These are phyloP conservation scores for Guadua angustifolia DNA, from an alignment of 176 grass and related monocot genomes.

Conservation along the genomic window DNA sequence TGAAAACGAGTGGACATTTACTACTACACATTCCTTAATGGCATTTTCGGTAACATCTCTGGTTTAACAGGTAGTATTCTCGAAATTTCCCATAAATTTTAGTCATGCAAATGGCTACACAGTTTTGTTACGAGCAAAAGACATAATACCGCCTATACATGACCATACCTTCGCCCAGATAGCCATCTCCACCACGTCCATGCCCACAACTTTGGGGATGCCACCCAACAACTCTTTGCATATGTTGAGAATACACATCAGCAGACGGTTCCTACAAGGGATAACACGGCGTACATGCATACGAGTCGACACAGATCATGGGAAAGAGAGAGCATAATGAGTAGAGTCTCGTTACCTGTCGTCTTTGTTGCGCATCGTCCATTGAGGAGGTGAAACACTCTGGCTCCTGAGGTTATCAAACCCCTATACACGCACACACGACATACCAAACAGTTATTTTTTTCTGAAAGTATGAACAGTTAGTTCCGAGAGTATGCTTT, in stretches of 20 bases:
- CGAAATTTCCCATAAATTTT: too few species aligned
- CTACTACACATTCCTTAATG: too few species aligned
- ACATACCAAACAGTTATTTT: not conserved
- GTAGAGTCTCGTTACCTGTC: constrained; percentile 59
- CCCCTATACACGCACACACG: constrained; percentile 45
- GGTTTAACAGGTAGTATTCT: too few species aligned
- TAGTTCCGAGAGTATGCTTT: not conserved
- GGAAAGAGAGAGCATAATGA: too few species aligned
- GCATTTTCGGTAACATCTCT: too few species aligned
- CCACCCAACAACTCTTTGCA: constrained; percentile 77
- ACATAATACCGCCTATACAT: too few species aligned
- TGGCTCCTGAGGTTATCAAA: constrained; percentile 90
- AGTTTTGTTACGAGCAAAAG: too few species aligned
- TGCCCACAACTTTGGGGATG: constrained; percentile 81
- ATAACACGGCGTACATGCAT: not conserved
- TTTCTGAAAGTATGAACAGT: not conserved
- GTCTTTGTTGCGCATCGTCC: constrained; percentile 96
- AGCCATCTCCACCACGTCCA: constrained; percentile 97
- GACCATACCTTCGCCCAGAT: constrained; percentile 89
- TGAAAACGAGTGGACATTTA: too few species aligned
- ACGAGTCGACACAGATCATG: not conserved
- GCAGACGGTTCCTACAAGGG: constrained; percentile 71
- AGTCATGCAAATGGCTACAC: too few species aligned
- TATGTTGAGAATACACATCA: constrained; percentile 81
- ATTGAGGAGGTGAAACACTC: constrained; percentile 85